phyloP scores from a whole-genome alignment of 2,329 filamentous ascomycete genomes.

The Arthrocladium fulminans region DNA sequence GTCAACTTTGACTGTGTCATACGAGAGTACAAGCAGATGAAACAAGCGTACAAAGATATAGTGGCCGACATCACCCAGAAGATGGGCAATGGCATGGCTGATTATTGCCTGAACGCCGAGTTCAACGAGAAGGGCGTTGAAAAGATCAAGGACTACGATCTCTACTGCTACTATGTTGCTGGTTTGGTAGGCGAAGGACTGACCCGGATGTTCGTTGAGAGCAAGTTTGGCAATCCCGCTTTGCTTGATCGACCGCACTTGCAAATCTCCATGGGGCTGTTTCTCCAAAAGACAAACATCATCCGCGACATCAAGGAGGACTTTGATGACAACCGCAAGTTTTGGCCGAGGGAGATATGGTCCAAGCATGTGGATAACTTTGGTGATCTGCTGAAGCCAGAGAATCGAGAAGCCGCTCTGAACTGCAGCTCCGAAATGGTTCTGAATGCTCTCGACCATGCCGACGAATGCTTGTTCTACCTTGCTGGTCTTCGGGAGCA shows the following conservation, averaged over 20 bases:
- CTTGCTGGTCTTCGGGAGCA: slow-evolving; percentile 91
- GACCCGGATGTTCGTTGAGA: slow-evolving; percentile 81
- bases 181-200: slow-evolving; percentile 92
- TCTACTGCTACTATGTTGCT: slow-evolving; percentile 98
- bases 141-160: slow-evolving; percentile 80
- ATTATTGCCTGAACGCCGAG: slow-evolving; percentile 79
- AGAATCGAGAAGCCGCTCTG: slow-evolving; percentile 67
- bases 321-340: slow-evolving; percentile 73
- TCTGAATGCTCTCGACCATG: slow-evolving; percentile 74
- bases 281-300: slow-evolving; percentile 97
- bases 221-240: slow-evolving; percentile 75
- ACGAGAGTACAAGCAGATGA: slow-evolving; percentile 77
- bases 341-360: slow-evolving; percentile 97
- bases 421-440: slow-evolving; percentile 92
- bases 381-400: slow-evolving; percentile 78
- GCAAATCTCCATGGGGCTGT: slow-evolving; percentile 92
- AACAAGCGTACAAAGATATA: slow-evolving; percentile 72
- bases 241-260: slow-evolving; percentile 70
- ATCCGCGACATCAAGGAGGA: slow-evolving; percentile 93
- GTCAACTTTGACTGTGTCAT: slow-evolving; percentile 87
- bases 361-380: slow-evolving; percentile 86
- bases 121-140: slow-evolving; percentile 71
- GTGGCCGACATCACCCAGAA: slow-evolving; percentile 86
- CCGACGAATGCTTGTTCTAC: slow-evolving; percentile 93
- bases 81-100: slow-evolving; percentile 99